Evolutionary conservation across 306 rosid species (phyloP).

Genomic region (Trifolium fragiferum): DNA sequence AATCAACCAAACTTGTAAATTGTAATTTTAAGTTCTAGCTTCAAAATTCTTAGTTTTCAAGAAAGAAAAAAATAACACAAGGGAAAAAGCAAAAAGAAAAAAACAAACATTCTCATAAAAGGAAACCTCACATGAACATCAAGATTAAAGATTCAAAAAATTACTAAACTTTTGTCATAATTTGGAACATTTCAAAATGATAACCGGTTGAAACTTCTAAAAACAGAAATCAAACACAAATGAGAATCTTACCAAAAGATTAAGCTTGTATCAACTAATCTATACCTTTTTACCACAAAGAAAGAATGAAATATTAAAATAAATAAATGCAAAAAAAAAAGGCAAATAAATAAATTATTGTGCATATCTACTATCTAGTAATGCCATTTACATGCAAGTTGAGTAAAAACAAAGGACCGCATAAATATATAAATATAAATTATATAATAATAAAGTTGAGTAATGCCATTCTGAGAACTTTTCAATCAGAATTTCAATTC

Average conservation of each 20-base stretch:
- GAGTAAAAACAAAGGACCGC: too few species aligned
- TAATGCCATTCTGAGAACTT: too few species aligned
- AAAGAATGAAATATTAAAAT: background rate
- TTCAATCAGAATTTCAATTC: too few species aligned
- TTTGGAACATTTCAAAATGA: too few species aligned
- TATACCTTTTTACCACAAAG: constrained; percentile 9
- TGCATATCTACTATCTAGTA: too few species aligned
- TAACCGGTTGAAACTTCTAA: too few species aligned
- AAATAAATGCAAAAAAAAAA: background rate
- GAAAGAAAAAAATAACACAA: constrained; percentile 24
- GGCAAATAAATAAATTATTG: background rate
- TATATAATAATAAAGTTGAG: too few species aligned
- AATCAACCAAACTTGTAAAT: too few species aligned
- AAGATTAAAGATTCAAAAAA: constrained; percentile 62
- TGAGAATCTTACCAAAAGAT: constrained; percentile 33
- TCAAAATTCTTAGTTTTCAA: too few species aligned
- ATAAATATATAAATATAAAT: too few species aligned
- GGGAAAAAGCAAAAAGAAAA: constrained; percentile 63
- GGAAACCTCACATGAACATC: constrained; percentile 60
- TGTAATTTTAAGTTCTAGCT: too few species aligned
- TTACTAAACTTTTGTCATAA: constrained; percentile 42
- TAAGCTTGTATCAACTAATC: constrained; percentile 34
- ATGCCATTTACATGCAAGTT: too few species aligned
- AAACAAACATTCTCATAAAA: constrained; percentile 58
- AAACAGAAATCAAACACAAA: constrained; percentile 8